These are phyloP conservation scores for Hygrophoropsis aurantiaca DNA, from an alignment of 768 basidiomycete species.

Conservation along the genomic window DNA sequence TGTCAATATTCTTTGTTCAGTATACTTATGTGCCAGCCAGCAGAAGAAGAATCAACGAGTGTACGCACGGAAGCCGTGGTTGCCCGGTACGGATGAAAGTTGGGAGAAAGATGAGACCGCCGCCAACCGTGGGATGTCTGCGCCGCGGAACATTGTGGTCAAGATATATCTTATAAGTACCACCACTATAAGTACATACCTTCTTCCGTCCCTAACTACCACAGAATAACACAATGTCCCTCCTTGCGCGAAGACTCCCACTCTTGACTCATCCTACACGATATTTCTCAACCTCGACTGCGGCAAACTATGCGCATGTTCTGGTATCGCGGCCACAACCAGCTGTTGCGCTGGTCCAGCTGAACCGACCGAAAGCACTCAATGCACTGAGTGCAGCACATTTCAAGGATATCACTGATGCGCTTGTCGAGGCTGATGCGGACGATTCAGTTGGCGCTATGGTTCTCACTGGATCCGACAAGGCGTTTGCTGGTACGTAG, in stretches of 20 bases:
- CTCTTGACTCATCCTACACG: conserved; percentile 9
- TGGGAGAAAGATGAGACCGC: too few species aligned
- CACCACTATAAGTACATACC: too few species aligned
- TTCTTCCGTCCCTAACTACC: too few species aligned
- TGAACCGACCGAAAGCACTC: conserved; percentile 87
- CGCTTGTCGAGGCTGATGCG: conserved; percentile 65
- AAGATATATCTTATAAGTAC: too few species aligned
- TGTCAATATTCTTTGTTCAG: too few species aligned
- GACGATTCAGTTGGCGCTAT: conserved; percentile 79
- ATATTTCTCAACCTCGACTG: conserved; percentile 28
- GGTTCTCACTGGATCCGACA: conserved; percentile 90
- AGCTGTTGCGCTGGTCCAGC: conserved; percentile 73
- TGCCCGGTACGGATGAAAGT: too few species aligned
- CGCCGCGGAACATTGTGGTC: too few species aligned
- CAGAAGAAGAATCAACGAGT: too few species aligned
- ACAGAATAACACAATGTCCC: conserved; percentile 9
- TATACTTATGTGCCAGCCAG: too few species aligned
- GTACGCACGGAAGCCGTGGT: too few species aligned
- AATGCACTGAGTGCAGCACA: conserved; percentile 85
- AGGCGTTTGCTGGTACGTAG: conserved; percentile 84
- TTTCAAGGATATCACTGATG: conserved; percentile 79
- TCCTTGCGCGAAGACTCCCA: conserved; percentile 5
- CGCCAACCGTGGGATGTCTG: too few species aligned
- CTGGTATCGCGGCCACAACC: conserved; percentile 67
- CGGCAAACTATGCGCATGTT: conserved; percentile 58